Conservation (phyloP, 768 basidiomycete species). For the Rhizopogon vinicolor region DNA sequence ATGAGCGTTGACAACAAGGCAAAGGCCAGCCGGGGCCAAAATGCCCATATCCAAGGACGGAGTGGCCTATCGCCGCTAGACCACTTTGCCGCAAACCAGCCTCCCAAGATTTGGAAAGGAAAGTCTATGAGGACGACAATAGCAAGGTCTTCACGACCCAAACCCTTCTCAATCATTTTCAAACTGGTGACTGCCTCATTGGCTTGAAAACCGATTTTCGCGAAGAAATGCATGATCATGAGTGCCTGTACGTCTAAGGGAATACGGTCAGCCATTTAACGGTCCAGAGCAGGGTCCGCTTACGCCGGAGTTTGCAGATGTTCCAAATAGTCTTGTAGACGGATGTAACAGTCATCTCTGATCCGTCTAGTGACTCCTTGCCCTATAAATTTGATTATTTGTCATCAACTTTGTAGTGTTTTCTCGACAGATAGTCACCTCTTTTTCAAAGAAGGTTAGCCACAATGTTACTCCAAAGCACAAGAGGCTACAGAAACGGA, state of each 20-base stretch:
- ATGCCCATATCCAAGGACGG: slow-evolving; percentile 86
- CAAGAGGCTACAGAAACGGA: slow-evolving; percentile 80
- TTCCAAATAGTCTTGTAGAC: slow-evolving; percentile 96
- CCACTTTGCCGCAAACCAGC: slow-evolving; percentile 93
- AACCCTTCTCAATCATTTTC: slow-evolving; percentile 96
- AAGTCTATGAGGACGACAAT: slow-evolving; percentile 94
- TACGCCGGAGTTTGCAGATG: slow-evolving; percentile 88
- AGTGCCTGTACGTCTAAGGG: slow-evolving; percentile 83
- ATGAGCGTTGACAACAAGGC: slow-evolving; percentile 68
- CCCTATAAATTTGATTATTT: slow-evolving; percentile 42
- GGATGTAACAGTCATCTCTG: slow-evolving; percentile 84
- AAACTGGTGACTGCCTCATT: slow-evolving; percentile 88
- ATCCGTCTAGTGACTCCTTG: slow-evolving; percentile 64
- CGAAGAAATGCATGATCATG: slow-evolving; percentile 80
- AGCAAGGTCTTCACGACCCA: slow-evolving; percentile 95
- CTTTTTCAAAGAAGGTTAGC: slow-evolving; percentile 84
- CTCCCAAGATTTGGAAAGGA: slow-evolving; percentile 93
- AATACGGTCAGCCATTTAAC: background rate
- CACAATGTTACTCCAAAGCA: slow-evolving; percentile 86
- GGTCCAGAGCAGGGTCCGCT: slow-evolving; percentile 14
- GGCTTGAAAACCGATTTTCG: slow-evolving; percentile 92
- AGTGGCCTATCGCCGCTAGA: slow-evolving; percentile 74
- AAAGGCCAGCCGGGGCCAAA: slow-evolving; percentile 82
- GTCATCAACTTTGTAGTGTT: background rate
- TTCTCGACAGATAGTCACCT: slow-evolving; percentile 45